Base-by-base conservation (phyloP, 306 rosid genomes). In the Quercus ilex region DNA sequence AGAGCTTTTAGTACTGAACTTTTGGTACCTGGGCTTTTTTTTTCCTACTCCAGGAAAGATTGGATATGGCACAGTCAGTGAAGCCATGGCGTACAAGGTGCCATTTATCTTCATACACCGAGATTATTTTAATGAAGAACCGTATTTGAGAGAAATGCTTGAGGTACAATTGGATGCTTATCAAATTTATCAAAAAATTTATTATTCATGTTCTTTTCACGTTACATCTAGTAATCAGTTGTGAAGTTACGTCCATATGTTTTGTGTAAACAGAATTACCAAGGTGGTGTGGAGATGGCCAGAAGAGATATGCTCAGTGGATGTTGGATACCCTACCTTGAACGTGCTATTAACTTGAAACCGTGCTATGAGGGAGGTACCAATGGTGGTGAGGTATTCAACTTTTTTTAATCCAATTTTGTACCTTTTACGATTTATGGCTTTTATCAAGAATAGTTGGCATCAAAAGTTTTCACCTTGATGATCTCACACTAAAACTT, bases 311-410 rank as follows among this genome's bases (percentile, higher is more conserved):
- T 95, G 79, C 92, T 95, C 79, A 90, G 88, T 69, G 99, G 99
- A 89, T 97, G 91, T n/a, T 92, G 99, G 99, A 91, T 87, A 83
- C 99, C 99, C 81, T 95, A 95, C 82, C 97, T 95, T 85, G 94
- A 92, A 80, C 98, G 96, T 82, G 98, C 97, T 70, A 75, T 95
- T 78, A 91, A 91, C 89, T 90, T 95, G 88, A 92, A 88, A 75
- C 99, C 99, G 21, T 90, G 98, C 92, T 95, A 95, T 80, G 94
- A 91, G 81, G 97, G 88, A 59, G 98, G 97, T 85, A 89, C 88
- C 86, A 87, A 95, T 73, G 99, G 99, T 83, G 99, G 98, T 58
- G 99, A 92, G 98, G 99, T 95, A 87, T 58, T 8, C 53, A 58
- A 25, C 11, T 58, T 25, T 58, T 9, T 58, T 23, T 20, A 59